phyloP scores from a whole-genome alignment of 768 basidiomycete genomes.

The Dentipellis sp. region DNA sequence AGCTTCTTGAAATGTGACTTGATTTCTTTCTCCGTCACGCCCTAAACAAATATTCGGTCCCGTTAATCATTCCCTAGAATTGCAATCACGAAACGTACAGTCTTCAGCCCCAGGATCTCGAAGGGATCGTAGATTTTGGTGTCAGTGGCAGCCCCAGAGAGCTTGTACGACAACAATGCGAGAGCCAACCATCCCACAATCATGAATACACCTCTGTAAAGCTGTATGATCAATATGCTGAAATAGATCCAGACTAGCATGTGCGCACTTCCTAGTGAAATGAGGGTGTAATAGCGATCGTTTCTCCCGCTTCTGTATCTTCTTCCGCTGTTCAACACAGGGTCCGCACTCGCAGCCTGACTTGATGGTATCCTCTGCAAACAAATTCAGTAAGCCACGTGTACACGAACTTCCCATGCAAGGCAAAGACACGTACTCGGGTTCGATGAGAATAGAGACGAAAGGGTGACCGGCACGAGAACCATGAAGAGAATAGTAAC shows the following conservation, averaged over 20 bases:
- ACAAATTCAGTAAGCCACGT: not conserved
- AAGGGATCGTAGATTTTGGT: conserved; percentile 87
- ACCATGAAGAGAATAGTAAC: conserved; percentile 82
- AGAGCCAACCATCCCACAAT: conserved; percentile 68
- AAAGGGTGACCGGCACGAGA: conserved; percentile 68
- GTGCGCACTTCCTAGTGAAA: conserved; percentile 5
- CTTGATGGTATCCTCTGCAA: too few relatives aligned
- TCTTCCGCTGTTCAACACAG: conserved; percentile 22
- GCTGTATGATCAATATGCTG: not conserved
- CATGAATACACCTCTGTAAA: conserved; percentile 45
- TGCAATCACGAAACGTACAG: conserved; percentile 35
- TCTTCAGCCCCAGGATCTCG: conserved; percentile 75
- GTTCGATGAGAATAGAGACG: conserved; percentile 1
- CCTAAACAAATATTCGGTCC: conserved; percentile 29
- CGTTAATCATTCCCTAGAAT: not conserved
- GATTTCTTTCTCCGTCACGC: conserved; percentile 77
- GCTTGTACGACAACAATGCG: conserved; percentile 58
- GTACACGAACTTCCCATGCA: not conserved
- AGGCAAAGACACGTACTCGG: not conserved
- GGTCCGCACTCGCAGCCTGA: conserved; percentile 12
- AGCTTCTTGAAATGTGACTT: conserved; percentile 93
- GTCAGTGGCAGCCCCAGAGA: conserved; percentile 45
- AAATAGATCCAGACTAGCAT: conserved; percentile 1
- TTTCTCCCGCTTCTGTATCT: conserved; percentile 16
- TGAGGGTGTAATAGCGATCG: conserved; percentile 10